Percentiles rank a stretch among this genome's conserved stretches.
phyloP scores from a whole-genome alignment of 805 yeast species.

The Grigorovia transvaalensis region DNA sequence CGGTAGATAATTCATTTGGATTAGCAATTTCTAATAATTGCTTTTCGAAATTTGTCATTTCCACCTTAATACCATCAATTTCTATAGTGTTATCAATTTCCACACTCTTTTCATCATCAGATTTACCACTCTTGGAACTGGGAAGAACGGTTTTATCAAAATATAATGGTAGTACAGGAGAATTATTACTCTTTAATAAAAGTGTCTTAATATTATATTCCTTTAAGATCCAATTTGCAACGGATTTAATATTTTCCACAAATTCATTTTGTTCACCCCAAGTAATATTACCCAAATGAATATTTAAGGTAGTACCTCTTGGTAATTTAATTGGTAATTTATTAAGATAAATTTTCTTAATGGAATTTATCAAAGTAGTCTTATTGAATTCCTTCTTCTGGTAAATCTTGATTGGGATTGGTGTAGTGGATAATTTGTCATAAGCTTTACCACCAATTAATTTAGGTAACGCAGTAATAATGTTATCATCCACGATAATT shows the following conservation, averaged over 20 bases:
- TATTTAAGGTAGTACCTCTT: constrained; percentile 55
- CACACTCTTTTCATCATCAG: constrained; percentile 20
- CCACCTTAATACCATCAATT: constrained; percentile 33
- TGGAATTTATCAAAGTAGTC: constrained; percentile 45
- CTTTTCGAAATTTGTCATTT: constrained; percentile 54
- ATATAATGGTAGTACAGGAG: constrained; percentile 82
- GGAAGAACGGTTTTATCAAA: constrained; percentile 41
- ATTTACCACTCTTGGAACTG: constrained; percentile 13
- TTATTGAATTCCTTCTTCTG: constrained; percentile 31
- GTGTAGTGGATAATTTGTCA: constrained; percentile 52
- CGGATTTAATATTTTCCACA: constrained; percentile 48
- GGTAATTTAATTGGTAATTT: constrained; percentile 60
- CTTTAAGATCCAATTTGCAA: constrained; percentile 38
- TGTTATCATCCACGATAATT: constrained; percentile 75
- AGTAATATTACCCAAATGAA: constrained; percentile 53
- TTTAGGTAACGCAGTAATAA: constrained; percentile 72
- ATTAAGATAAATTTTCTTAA: constrained; percentile 42
- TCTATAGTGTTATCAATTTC: not conserved
- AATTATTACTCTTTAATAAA: constrained; percentile 52
- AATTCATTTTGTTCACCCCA: constrained; percentile 40
- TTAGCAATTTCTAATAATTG: constrained; percentile 78
- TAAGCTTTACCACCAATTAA: constrained; percentile 80
- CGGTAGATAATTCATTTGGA: constrained; percentile 53
- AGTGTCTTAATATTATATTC: constrained; percentile 42
- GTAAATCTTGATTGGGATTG: constrained; percentile 50